Percentiles rank a stretch among this genome's conserved stretches.
phyloP scores from a whole-genome alignment of 306 rosid species.

The Benincasa hispida region DNA sequence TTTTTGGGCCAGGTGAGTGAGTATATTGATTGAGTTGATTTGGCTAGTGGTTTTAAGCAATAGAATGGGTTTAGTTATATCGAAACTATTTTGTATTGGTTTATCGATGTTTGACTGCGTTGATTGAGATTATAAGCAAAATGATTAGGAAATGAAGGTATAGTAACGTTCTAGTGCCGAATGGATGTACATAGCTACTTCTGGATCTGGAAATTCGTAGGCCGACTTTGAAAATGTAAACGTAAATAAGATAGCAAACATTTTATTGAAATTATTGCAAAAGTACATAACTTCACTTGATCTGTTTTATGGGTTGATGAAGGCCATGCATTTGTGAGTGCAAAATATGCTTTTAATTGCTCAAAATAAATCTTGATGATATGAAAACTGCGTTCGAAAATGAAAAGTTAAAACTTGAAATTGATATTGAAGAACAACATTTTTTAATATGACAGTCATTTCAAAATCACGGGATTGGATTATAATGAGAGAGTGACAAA shows the following conservation, averaged over 20 bases:
- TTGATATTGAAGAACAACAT: no score
- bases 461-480: no score
- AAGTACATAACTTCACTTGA: background rate
- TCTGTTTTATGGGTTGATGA: background rate
- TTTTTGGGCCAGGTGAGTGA: slow-evolving; percentile 30
- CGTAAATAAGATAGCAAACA: background rate
- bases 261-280: background rate
- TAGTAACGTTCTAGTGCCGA: background rate
- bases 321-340: no score
- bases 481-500: no score
- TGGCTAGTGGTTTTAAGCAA: background rate
- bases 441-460: no score
- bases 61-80: background rate
- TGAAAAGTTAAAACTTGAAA: no score
- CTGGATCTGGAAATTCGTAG: background rate
- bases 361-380: no score
- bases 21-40: background rate
- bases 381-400: no score
- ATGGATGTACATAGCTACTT: background rate
- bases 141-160: background rate
- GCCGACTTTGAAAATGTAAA: background rate
- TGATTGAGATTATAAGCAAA: background rate
- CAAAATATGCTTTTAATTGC: no score
- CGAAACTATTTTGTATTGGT: background rate
- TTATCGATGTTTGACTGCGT: background rate